Conservation (phyloP, 1,139 yeast species). For the Geotrichum australiense region DNA sequence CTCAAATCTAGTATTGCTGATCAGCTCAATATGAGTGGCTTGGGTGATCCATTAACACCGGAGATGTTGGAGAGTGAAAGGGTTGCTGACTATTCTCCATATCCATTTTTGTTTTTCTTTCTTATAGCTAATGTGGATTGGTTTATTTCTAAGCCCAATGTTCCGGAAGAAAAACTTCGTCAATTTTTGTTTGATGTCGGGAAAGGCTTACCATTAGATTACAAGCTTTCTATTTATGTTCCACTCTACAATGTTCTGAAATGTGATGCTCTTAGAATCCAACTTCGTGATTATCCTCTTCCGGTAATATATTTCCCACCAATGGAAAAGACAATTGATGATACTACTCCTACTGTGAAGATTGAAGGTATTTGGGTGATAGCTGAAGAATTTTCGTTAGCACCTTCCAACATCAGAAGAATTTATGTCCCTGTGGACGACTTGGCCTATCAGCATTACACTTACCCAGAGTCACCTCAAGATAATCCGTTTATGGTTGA, state of each 20-base stretch:
- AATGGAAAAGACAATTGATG: conserved; percentile 34
- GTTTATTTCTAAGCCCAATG: conserved; percentile 47
- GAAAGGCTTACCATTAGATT: conserved; percentile 71
- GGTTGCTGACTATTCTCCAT: conserved; percentile 50
- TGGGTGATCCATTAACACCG: conserved; percentile 38
- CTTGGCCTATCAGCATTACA: conserved; percentile 32
- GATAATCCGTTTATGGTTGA: conserved; percentile 46
- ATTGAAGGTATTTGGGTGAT: conserved; percentile 49
- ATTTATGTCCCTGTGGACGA: conserved; percentile 60
- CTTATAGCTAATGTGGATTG: conserved; percentile 53
- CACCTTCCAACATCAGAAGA: conserved; percentile 48
- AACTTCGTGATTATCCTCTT: conserved; percentile 62
- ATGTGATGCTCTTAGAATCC: conserved; percentile 48
- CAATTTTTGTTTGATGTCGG: conserved; percentile 65
- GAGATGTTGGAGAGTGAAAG: conserved; percentile 45
- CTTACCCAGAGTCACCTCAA: conserved; percentile 26
- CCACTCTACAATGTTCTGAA: conserved; percentile 52
- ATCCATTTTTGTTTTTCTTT: conserved; percentile 60
- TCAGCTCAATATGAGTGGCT: conserved; percentile 51
- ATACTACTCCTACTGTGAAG: conserved; percentile 27
- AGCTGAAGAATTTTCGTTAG: conserved; percentile 45
- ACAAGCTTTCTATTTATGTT: conserved; percentile 58
- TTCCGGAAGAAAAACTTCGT: conserved; percentile 47
- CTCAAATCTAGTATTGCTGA: conserved; percentile 41
- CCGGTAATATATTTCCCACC: conserved; percentile 44